Base-by-base conservation (phyloP, 2,329 filamentous ascomycete species). In the Fusarium austroafricanum region DNA sequence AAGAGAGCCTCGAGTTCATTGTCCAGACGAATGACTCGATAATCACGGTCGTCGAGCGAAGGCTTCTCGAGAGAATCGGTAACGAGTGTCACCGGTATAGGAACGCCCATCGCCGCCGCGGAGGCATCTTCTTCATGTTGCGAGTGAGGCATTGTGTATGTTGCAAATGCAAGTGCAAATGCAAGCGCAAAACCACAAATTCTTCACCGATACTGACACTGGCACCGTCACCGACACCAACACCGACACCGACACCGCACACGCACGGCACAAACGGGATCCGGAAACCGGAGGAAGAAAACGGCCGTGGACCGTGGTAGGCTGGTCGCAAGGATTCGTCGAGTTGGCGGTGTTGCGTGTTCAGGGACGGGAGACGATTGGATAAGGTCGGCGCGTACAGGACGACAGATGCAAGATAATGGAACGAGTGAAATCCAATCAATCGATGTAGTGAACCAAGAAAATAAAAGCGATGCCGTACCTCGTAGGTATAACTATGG, bases 1-100 rank as follows among this genome's bases (percentile, higher is more conserved):
- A 99, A 83, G 18, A 99, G 84, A 10, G 90, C 95, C 83, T 99
- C 95, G 17, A 99, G 87, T 78, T 94, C 86, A 79, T 99, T 99
- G 45, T 88, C 83, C 53, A 99, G 85, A 53, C 89, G 88, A 72
- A 98, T 90, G 67, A 99, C 93, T 59, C 95, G 87, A 78, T 99
- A 99, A 31, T 89, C 87, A 53, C 95, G 89, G 78, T 97, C 90
- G 79, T 98, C 95, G 55, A 96, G 85, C 69, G 90, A 89, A 8
- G 94, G 93, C 75, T 92, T 94, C 82, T 97, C 92, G 55, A 97
- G 83, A 45, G 84, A 80, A 75, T 96, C 91, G 33, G 92, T 89
- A 70, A 93, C 61, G 65, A 77, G 68, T 70, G 76, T 64, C 71
- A 79, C 78, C 69, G 77, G 68, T 53, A 74, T 33, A 38, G 56